phyloP scores from a whole-genome alignment of 139 green algal species.

The Mesostigma viride region DNA sequence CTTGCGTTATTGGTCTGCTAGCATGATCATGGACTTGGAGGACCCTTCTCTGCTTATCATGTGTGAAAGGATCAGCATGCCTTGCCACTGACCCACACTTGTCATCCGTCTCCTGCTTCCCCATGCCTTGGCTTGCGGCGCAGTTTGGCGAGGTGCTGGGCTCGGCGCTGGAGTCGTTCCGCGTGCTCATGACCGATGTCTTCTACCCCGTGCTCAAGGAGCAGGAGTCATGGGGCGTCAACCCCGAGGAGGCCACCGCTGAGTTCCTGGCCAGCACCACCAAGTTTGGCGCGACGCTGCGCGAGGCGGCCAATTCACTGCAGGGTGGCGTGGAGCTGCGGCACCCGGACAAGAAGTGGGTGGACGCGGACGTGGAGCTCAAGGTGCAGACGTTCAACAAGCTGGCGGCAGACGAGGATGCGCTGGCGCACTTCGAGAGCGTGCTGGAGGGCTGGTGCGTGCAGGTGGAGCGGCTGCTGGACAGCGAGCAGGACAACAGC shows the following conservation, averaged over 20 bases:
- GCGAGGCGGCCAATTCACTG: constrained; percentile 52
- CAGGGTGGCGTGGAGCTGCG: constrained; percentile 54
- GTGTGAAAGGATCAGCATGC: too few relatives aligned
- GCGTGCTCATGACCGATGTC: constrained; percentile 57
- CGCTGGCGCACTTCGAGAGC: constrained; percentile 32
- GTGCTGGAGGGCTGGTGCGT: constrained; percentile 58
- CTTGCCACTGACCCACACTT: background rate
- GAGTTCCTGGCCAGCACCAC: constrained; percentile 44
- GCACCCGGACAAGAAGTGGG: constrained; percentile 48
- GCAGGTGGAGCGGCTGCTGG: constrained; percentile 44
- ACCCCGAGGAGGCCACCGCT: constrained; percentile 39
- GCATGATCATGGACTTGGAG: background rate
- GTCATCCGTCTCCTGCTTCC: background rate
- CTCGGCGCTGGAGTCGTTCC: constrained; percentile 53
- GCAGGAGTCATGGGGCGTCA: constrained; percentile 50
- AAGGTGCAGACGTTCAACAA: constrained; percentile 41
- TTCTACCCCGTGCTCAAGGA: constrained; percentile 65
- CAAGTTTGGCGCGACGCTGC: constrained; percentile 59
- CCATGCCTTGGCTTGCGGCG: background rate
- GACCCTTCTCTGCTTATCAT: too few relatives aligned
- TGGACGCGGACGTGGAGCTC: constrained; percentile 47
- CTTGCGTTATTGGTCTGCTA: too few relatives aligned
- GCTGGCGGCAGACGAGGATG: constrained; percentile 41
- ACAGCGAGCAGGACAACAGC: constrained; percentile 5
- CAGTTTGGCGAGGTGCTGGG: constrained; percentile 36